Percentiles rank a stretch among this genome's conserved stretches.
These are phyloP conservation scores for Helianthus annuus DNA, from an alignment of 129 eudicot genomes.

Conservation along the genomic window DNA sequence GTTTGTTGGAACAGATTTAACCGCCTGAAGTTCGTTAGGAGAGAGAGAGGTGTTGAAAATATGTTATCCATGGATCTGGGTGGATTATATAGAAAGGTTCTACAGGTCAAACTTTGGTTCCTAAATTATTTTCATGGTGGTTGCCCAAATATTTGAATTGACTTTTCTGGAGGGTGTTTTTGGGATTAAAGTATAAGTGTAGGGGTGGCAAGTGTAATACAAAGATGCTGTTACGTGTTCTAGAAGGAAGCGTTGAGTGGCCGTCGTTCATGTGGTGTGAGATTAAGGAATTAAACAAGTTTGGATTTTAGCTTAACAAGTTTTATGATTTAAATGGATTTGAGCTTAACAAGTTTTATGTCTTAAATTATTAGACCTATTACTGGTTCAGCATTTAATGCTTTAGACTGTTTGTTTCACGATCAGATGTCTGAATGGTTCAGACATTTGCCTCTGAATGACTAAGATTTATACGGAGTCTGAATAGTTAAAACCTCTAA, in stretches of 20 bases:
- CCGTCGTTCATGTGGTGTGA: not conserved
- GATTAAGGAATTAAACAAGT: not conserved
- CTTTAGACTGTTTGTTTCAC: no score
- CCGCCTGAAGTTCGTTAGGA: no score
- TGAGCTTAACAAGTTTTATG: no score
- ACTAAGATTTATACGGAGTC: no score
- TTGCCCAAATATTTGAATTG: conserved; percentile 38
- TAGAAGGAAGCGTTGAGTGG: not conserved
- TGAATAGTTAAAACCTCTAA: no score
- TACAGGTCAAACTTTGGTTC: conserved; percentile 31
- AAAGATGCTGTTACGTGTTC: not conserved
- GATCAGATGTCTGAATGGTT: no score
- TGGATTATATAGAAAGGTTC: conserved; percentile 26
- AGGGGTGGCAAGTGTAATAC: not conserved
- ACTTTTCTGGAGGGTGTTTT: conserved; percentile 25
- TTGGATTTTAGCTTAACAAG: no score
- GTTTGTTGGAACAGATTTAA: not conserved
- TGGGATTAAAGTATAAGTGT: not conserved
- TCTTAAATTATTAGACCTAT: no score
- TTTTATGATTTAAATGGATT: no score
- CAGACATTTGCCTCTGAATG: no score
- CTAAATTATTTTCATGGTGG: conserved; percentile 1
- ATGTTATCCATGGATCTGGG: conserved; percentile 17
- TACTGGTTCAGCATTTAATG: no score
- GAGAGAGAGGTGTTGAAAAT: not conserved